Evolutionary conservation across 2,329 filamentous ascomycete species (phyloP), one percentile per base, ranked within the genome.

Genomic region (Botrytis hyacinthi): DNA sequence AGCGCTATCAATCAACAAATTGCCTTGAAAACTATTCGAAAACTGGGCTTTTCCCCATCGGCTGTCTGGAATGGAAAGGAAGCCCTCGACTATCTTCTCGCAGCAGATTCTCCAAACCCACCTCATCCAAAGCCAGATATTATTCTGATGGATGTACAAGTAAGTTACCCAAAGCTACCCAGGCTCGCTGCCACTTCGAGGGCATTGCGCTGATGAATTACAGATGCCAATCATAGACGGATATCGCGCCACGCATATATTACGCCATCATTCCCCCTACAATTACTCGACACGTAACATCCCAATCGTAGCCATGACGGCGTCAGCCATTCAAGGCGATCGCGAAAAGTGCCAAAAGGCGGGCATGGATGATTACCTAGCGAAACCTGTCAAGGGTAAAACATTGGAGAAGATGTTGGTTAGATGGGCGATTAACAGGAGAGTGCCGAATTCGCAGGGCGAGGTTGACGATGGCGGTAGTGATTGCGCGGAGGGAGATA

Each of bases 261-360:
- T 95, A 63, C 87, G 92, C 26, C 90, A 92, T 72, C 89, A 92
- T 76, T 80, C 86, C 2, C 90, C 91, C 0, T 94, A 92, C 82
- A 89, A 87, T 59, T 78, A 83, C 3, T 86, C 87, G 70, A 84
- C 89, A 6, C 84, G 86, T 72, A 85, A 90, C 61, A 90, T 93
- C 8, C 92, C 92, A 0, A 93, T 94, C 69, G 90, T 94, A 54
- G 92, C 92, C n/a, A 93, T 94, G 91, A 94, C 92, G 0, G 92
- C 92, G 7, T 92, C 90, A 6, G 92, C 92, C 0, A 93, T 94
- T 59, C 91, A 93, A 79, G 92, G 92, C 7, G 92, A 94, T 78
- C 85, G 87, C 67, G 92, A 94, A 80, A 93, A 93, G 79, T 94
- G 92, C 79, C 87, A 88, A 74, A 87, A 86, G 75, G 90, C 91